A percentile compares a stretch with the other conserved stretches of the same genome.
Conservation (phyloP, 2,329 filamentous ascomycete genomes). For the Claviceps sorghi region DNA sequence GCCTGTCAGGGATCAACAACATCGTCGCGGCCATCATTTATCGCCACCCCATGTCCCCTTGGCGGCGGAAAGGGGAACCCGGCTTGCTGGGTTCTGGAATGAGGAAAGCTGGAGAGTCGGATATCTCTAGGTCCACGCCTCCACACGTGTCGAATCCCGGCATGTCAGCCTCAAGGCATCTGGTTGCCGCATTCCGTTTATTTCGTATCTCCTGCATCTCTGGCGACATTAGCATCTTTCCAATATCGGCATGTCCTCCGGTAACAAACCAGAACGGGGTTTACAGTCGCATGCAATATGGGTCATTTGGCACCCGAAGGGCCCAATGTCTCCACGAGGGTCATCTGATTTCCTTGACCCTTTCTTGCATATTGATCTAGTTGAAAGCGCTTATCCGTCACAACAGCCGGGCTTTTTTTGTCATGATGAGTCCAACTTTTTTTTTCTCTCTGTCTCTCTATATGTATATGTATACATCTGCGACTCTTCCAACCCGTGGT, state of each 20-base stretch:
- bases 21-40: neutral
- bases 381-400: neutral
- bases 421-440: neutral
- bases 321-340: neutral
- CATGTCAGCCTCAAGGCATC: neutral
- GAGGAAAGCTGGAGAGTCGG: neutral
- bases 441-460: neutral
- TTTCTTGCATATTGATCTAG: neutral
- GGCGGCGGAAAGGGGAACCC: neutral
- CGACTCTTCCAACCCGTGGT: neutral
- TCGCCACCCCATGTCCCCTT: neutral
- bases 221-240: neutral
- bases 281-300: slow-evolving; percentile 1
- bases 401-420: neutral
- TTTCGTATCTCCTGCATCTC: neutral
- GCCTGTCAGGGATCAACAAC: neutral
- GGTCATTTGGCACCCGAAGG: neutral
- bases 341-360: neutral
- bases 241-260: neutral
- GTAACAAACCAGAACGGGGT: neutral
- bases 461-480: neutral
- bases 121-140: neutral
- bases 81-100: neutral
- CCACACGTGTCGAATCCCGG: neutral
- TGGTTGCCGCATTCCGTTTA: neutral